Percentiles rank a stretch among this genome's conserved stretches.
These are phyloP conservation scores for Zymoseptoria passerinii DNA, from an alignment of 2,329 filamentous ascomycete genomes.

Conservation along the genomic window DNA sequence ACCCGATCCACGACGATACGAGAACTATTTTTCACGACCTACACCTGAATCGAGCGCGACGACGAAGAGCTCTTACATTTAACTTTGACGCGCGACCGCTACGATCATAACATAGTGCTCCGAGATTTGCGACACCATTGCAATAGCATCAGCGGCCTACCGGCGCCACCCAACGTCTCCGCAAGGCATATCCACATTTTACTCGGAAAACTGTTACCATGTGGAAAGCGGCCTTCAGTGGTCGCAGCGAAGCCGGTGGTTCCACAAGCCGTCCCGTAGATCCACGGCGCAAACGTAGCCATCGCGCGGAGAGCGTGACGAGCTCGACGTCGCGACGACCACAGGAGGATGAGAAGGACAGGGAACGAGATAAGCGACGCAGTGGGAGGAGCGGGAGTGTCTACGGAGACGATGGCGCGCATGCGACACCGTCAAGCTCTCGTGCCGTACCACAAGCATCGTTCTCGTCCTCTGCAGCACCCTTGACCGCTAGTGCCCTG, in stretches of 20 bases:
- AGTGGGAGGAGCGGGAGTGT: conserved; percentile 21
- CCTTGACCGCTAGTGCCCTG: conserved; percentile 30
- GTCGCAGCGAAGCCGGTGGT: conserved; percentile 25
- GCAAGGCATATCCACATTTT: neutral
- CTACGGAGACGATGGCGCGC: conserved; percentile 10
- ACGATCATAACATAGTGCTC: neutral
- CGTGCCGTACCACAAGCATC: neutral
- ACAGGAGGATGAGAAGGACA: conserved; percentile 16
- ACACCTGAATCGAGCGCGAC: neutral
- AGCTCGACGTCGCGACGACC: conserved; percentile 17
- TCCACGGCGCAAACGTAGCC: conserved; percentile 20
- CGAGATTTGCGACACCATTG: neutral
- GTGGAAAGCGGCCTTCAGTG: conserved; percentile 31
- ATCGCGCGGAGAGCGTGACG: conserved; percentile 17
- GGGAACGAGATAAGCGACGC: conserved; percentile 16
- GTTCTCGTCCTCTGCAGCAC: conserved; percentile 15
- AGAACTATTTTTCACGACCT: neutral
- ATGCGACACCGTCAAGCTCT: neutral
- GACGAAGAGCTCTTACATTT: neutral
- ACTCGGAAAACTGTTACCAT: conserved; percentile 10
- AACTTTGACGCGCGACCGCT: neutral
- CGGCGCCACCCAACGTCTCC: neutral
- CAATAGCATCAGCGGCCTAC: neutral
- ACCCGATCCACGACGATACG: neutral
- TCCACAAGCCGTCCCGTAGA: conserved; percentile 6